Base-by-base conservation (phyloP, 345 rosid species). In the Lumnitzera littorea region DNA sequence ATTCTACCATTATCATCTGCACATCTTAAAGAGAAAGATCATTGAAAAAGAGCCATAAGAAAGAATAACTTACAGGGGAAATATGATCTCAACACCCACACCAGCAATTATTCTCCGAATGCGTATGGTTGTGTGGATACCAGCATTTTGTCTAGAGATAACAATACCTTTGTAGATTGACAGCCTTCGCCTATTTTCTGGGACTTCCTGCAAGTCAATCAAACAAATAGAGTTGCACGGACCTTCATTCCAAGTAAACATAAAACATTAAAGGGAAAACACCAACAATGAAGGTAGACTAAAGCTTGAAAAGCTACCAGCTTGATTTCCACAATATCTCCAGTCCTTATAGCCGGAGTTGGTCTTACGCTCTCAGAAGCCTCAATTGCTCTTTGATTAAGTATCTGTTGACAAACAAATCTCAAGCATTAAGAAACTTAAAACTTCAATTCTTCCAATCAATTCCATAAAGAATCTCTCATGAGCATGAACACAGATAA, bases 41-140 rank as follows among this genome's bases (percentile, higher is more conserved):
- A n/a, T 4, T 20, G 53, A n/a, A 56, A 8, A 54, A 51, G 41
- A 63, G 23, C 47, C 27, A 29, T 14, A 29, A 3, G 14, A 50
- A 25, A n/a, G 2, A 50, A 51, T 50, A 16, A 61, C 72, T 69
- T 52, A 69, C 72, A 69, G 16, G n/a, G 91, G 89, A 66, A 89
- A 84, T 43, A 82, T 87, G n/a, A 89, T 86, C 69, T 86, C 96
- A 48, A 84, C 88, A 36, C 94, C 86, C 3, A 80, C 62, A 27
- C 94, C 96, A 16, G 96, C 96, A 76, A 92, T 81, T 16, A 87
- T 85, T 77, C 96, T 84, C 57, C 94, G 78, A 62, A 89, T 79
- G 50, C 96, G 70, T 49, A 92, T 89, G 10, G 91, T 92, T 12
- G 89, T 82, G 71, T 89, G 96, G 77, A 89, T 85, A 24, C 96